These are phyloP conservation scores for Nemania sp. DNA, from an alignment of 2,329 filamentous ascomycete genomes.

Conservation along the genomic window DNA sequence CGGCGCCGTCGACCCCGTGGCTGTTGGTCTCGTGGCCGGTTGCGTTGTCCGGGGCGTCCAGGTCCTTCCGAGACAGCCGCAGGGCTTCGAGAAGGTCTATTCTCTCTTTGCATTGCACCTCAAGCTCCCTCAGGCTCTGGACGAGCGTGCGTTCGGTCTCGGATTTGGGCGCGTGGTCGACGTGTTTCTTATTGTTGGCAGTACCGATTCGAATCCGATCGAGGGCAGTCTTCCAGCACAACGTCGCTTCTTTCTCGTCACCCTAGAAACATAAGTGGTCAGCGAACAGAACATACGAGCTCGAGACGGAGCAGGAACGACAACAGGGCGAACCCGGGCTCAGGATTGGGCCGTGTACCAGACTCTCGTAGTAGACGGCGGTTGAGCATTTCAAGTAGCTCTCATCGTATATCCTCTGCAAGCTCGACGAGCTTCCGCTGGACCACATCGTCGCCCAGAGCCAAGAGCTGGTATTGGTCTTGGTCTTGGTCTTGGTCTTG, in stretches of 20 bases:
- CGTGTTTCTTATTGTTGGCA: conserved; percentile 72
- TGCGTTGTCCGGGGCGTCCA: conserved; percentile 34
- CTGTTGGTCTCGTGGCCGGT: conserved; percentile 24
- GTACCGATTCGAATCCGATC: conserved; percentile 88
- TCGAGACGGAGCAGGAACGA: background rate
- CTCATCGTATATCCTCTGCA: conserved; percentile 98
- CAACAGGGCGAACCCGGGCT: too few relatives aligned
- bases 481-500: too few relatives aligned
- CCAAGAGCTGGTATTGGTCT: too few relatives aligned
- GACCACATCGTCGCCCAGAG: conserved; percentile 50
- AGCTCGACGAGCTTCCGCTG: conserved; percentile 63
- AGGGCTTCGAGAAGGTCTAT: conserved; percentile 86
- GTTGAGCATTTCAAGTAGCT: conserved; percentile 94
- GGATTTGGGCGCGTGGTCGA: conserved; percentile 69
- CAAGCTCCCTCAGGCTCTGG: conserved; percentile 79
- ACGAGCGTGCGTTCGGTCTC: conserved; percentile 84
- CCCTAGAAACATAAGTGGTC: conserved; percentile 56
- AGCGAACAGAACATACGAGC: background rate
- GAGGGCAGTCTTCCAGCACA: conserved; percentile 87
- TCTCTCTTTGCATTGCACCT: conserved; percentile 90
- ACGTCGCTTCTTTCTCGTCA: conserved; percentile 86
- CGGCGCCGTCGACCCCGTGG: conserved; percentile 24
- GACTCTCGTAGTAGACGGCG: conserved; percentile 91
- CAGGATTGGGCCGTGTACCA: conserved; percentile 45
- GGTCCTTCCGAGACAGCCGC: conserved; percentile 62